Conservation (phyloP, 148 eudicot species). For the Persicaria maculosa region DNA sequence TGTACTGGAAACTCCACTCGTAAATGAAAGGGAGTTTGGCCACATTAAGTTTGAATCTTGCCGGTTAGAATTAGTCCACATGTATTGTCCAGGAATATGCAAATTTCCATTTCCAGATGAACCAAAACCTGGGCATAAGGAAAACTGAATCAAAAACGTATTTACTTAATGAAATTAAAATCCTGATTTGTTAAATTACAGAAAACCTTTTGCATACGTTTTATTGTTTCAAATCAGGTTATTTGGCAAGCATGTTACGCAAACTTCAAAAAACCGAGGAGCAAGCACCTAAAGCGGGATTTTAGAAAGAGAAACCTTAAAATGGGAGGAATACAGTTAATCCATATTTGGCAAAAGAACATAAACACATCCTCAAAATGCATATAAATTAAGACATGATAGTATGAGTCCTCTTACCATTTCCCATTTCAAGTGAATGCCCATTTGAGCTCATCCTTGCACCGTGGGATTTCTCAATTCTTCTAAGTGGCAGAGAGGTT, state of each 20-base stretch:
- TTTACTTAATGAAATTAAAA: not conserved
- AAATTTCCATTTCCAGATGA: constrained; percentile 47
- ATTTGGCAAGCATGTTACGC: not conserved
- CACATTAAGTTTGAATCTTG: constrained; percentile 46
- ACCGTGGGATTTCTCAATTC: constrained; percentile 38
- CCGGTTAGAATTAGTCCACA: constrained; percentile 51
- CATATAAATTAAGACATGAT: not conserved
- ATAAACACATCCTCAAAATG: not conserved
- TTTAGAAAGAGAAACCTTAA: not conserved
- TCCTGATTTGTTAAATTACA: not conserved
- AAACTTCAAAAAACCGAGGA: not conserved
- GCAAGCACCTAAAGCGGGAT: not conserved
- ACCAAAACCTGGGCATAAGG: constrained; percentile 37
- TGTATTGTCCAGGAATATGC: constrained; percentile 40
- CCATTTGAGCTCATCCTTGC: constrained; percentile 36
- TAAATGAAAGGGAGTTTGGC: constrained; percentile 54
- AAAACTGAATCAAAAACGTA: constrained; percentile 8
- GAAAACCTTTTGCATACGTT: not conserved
- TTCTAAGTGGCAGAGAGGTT: constrained; percentile 28
- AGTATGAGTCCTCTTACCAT: constrained; percentile 26
- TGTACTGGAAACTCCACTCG: constrained; percentile 37
- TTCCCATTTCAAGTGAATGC: constrained; percentile 39
- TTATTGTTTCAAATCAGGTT: not conserved
- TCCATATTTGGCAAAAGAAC: not conserved
- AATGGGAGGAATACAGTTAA: not conserved